Percentiles rank a stretch among this genome's conserved stretches.
phyloP scores from a whole-genome alignment of 768 basidiomycete species.

The Tubosaeta sp. region DNA sequence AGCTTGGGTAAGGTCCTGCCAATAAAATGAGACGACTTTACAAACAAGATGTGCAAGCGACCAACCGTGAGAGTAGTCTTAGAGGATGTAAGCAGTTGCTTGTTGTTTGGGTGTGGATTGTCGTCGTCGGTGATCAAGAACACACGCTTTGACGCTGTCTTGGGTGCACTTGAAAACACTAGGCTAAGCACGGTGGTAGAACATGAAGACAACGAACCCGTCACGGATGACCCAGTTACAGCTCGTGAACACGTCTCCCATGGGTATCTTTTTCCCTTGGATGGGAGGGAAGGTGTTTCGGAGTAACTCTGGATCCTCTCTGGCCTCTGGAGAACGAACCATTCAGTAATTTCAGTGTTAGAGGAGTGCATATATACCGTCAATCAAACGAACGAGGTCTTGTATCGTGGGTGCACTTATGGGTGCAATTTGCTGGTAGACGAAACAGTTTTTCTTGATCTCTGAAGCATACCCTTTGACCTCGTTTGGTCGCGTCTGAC shows the following conservation, averaged over 20 bases:
- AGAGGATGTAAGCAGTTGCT: slow-evolving; percentile 63
- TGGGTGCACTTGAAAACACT: slow-evolving; percentile 56
- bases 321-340: slow-evolving; percentile 44
- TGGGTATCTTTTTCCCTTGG: slow-evolving; percentile 55
- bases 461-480: slow-evolving; percentile 44
- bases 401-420: slow-evolving; percentile 81
- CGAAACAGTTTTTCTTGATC: slow-evolving; percentile 64
- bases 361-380: slow-evolving; percentile 48
- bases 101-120: slow-evolving; percentile 45
- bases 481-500: slow-evolving; percentile 25
- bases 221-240: slow-evolving; percentile 89
- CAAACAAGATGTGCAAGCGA: slow-evolving; percentile 2
- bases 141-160: slow-evolving; percentile 87
- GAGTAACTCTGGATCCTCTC: slow-evolving; percentile 58
- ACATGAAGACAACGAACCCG: slow-evolving; percentile 47
- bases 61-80: slow-evolving; percentile 66
- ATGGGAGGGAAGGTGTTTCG: slow-evolving; percentile 62
- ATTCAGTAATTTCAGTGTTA: neutral
- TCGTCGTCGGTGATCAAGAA: slow-evolving; percentile 85
- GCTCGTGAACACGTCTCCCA: slow-evolving; percentile 88
- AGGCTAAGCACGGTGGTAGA: neutral
- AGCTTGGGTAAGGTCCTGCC: slow-evolving; percentile 75
- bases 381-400: slow-evolving; percentile 70
- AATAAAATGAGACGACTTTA: neutral
- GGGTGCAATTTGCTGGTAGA: slow-evolving; percentile 73